phyloP scores from a whole-genome alignment of 352 stramenopile species.

The Pythium periplocum region DNA sequence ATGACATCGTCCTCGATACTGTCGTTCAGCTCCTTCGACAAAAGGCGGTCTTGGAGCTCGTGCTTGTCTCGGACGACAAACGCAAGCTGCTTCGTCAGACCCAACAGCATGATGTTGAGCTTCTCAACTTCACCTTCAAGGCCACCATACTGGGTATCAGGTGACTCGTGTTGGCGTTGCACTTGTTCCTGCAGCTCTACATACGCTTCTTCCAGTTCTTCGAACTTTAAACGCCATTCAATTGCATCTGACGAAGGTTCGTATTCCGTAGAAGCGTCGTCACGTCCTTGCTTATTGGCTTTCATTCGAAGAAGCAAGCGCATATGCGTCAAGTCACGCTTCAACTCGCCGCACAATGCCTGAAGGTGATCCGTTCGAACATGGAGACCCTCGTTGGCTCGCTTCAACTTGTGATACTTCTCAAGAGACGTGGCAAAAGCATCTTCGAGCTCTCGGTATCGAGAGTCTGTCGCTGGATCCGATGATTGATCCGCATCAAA shows the following conservation, averaged over 20 bases:
- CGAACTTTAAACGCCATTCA: constrained; percentile 81
- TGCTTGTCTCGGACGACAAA: constrained; percentile 74
- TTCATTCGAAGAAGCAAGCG: constrained; percentile 52
- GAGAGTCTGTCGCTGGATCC: too few relatives aligned
- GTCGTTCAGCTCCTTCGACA: constrained; percentile 5
- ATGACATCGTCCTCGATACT: constrained; percentile 26
- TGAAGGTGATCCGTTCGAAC: constrained; percentile 50
- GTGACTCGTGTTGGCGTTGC: constrained; percentile 1
- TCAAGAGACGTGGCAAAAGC: constrained; percentile 54
- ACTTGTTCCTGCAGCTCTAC: constrained; percentile 45
- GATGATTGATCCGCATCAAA: too few relatives aligned
- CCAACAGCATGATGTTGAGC: constrained; percentile 63
- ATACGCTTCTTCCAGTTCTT: constrained; percentile 66
- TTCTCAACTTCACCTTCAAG: constrained; percentile 34
- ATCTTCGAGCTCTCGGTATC: constrained; percentile 45
- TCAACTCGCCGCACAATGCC: constrained; percentile 46
- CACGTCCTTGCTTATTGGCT: constrained; percentile 11
- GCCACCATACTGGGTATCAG: constrained; percentile 7
- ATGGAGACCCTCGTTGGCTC: constrained; percentile 50
- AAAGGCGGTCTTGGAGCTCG: constrained; percentile 45
- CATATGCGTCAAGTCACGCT: constrained; percentile 49
- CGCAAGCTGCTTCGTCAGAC: constrained; percentile 59
- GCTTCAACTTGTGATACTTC: constrained; percentile 46
- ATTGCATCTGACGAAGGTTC: constrained; percentile 67
- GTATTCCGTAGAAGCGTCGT: constrained; percentile 31